Evolutionary conservation across 2,329 filamentous ascomycete genomes (phyloP).

Genomic region (Cladobotryum protrusum): DNA sequence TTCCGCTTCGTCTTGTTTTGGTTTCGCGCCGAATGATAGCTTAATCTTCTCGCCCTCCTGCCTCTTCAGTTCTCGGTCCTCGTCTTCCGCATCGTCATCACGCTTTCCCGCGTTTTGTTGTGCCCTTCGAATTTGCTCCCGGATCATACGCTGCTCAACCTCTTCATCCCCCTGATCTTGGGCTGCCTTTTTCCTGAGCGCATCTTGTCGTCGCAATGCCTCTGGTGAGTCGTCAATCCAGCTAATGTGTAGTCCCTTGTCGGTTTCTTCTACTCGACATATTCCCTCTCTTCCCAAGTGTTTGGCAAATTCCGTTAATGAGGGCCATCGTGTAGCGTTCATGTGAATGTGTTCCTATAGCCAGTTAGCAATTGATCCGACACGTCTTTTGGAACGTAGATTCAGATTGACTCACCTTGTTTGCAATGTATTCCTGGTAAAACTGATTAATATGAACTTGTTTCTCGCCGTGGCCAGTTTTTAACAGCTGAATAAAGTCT

Average conservation of each 20-base stretch:
- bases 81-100: constrained; percentile 33
- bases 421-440: constrained; percentile 87
- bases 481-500: constrained; percentile 71
- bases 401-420: constrained; percentile 43
- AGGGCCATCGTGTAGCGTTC: constrained; percentile 87
- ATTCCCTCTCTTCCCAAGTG: constrained; percentile 79
- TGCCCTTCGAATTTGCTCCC: constrained; percentile 76
- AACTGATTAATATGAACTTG: constrained; percentile 84
- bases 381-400: background rate
- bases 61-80: constrained; percentile 47
- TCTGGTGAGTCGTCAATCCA: constrained; percentile 94
- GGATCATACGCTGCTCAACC: constrained; percentile 74
- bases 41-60: constrained; percentile 72
- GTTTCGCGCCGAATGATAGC: constrained; percentile 55
- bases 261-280: constrained; percentile 82
- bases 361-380: background rate
- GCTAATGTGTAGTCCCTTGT: constrained; percentile 75
- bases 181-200: constrained; percentile 73
- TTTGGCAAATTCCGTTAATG: constrained; percentile 85
- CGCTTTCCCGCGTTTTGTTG: constrained; percentile 43
- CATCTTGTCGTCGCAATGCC: constrained; percentile 72
- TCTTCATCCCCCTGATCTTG: constrained; percentile 90
- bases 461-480: constrained; percentile 86
- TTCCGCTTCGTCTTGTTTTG: constrained; percentile 16
- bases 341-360: constrained; percentile 72